These are phyloP conservation scores for Kodamaea laetipori DNA, from an alignment of 805 yeast genomes.

Conservation along the genomic window DNA sequence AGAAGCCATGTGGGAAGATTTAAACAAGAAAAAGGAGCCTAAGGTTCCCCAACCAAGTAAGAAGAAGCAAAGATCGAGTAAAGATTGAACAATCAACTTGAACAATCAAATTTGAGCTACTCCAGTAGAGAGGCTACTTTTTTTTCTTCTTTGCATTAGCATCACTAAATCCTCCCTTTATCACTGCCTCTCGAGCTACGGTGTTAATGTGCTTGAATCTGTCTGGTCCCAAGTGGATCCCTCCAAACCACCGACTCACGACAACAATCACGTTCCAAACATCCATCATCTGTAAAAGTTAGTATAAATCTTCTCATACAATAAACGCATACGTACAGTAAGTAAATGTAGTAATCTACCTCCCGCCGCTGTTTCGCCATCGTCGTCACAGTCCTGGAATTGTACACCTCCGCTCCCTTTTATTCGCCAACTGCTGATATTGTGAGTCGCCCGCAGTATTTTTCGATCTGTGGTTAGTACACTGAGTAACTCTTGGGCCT, in stretches of 20 bases:
- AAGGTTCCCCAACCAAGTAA: slow-evolving; percentile 19
- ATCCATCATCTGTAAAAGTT: slow-evolving; percentile 58
- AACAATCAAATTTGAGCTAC: too few relatives aligned
- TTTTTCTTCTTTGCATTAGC: slow-evolving; percentile 8
- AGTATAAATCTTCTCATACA: slow-evolving; percentile 20
- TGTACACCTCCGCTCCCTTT: slow-evolving; percentile 54
- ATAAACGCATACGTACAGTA: slow-evolving; percentile 43
- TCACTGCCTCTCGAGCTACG: slow-evolving; percentile 80
- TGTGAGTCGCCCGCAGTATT: slow-evolving; percentile 69
- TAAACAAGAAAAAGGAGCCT: slow-evolving; percentile 14
- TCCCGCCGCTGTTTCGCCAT: slow-evolving; percentile 97
- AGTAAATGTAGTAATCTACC: slow-evolving; percentile 77
- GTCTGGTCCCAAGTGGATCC: slow-evolving; percentile 88
- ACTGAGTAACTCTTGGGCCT: slow-evolving; percentile 57
- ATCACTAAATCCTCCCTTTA: slow-evolving; percentile 8
- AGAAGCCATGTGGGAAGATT: slow-evolving; percentile 12
- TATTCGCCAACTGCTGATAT: slow-evolving; percentile 87
- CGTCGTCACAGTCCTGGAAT: slow-evolving; percentile 90
- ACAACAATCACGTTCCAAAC: slow-evolving; percentile 83
- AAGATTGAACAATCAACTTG: background rate
- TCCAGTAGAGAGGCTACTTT: too few relatives aligned
- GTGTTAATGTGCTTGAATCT: slow-evolving; percentile 91
- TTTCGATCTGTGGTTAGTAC: slow-evolving; percentile 63
- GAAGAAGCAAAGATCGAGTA: slow-evolving; percentile 17
- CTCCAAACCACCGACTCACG: slow-evolving; percentile 93